Base-by-base conservation (phyloP, 2,329 filamentous ascomycete genomes). In the Pseudohalonectria lignicola region DNA sequence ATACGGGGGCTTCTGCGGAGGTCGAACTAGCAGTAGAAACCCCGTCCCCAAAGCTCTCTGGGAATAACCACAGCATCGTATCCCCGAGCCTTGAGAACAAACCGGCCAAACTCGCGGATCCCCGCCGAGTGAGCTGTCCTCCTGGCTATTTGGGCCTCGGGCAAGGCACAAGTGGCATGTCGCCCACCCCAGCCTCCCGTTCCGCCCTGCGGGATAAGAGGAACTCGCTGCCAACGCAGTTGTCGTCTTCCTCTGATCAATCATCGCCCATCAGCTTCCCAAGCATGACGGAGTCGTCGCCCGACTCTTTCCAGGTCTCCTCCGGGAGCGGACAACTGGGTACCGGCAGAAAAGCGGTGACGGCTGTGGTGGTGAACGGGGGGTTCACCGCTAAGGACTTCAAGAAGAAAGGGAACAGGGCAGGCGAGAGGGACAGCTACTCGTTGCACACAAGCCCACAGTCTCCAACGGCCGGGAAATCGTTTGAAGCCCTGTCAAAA, bases 231-330 rank as follows among this genome's bases (percentile, higher is more conserved):
- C 43, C 47, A n/a, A n/a, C n/a, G 1, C 40, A 43, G n/a, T 37
- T 44, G 37, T 43, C 47, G 4, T 23, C 38, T 5, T 43, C 45
- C 7, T 43, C 46, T 9, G n/a, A n/a, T n/a, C 31, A 40, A 17
- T 30, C 45, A 6, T 20, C 39, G 20, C 42, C 46, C n/a, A 40
- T 23, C 16, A 39, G 40, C 37, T 39, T 37, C 9, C 39, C 43
- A 5, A 48, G 42, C 18, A 42, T 31, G 12, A 26, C 33, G 17
- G 41, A 36, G 3, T 39, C 43, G 19, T 47, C 43, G 8, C 47
- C 45, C 34, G 43, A 18, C 40, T 49, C 9, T 46, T 43, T 15
- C n/a, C n/a, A n/a, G n/a, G n/a, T n/a, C n/a, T n/a, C n/a, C n/a
- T n/a, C n/a, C n/a, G n/a, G n/a, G n/a, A n/a, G n/a, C n/a, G n/a